A percentile compares a stretch with the other conserved stretches of the same genome.
Evolutionary conservation across 2,329 filamentous ascomycete species (phyloP).

Genomic region (Orbilia javanica): DNA sequence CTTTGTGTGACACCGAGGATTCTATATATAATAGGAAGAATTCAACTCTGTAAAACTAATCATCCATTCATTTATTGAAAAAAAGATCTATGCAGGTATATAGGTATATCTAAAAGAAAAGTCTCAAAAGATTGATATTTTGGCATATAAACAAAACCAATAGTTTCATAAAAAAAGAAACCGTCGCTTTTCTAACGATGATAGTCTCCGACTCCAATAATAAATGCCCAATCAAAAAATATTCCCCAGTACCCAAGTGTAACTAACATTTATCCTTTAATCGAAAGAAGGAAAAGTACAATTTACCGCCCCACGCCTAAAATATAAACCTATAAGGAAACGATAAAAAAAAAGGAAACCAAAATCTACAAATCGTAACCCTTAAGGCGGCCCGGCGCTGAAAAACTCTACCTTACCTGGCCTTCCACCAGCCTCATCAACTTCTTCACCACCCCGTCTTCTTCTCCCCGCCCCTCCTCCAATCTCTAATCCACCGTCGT

Average conservation of each 20-base stretch:
- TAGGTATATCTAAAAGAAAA: no score
- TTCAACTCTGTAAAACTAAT: no score
- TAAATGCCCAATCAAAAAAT: slow-evolving; percentile 16
- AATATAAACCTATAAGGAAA: background rate
- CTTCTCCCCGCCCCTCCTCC: slow-evolving; percentile 13
- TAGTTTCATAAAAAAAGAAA: no score
- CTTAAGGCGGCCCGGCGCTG: slow-evolving; percentile 33
- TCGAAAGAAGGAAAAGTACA: slow-evolving; percentile 14
- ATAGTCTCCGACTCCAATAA: slow-evolving; percentile 19
- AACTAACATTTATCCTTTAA: background rate
- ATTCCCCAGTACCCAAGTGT: background rate
- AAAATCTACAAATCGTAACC: background rate
- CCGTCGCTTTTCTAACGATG: background rate
- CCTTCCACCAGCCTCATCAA: slow-evolving; percentile 26
- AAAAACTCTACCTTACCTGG: slow-evolving; percentile 51
- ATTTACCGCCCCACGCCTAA: slow-evolving; percentile 21
- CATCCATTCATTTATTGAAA: no score
- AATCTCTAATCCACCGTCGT: slow-evolving; percentile 49
- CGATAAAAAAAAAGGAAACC: no score
- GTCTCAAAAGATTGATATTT: no score
- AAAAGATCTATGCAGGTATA: no score
- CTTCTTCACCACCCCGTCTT: background rate
- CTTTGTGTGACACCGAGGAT: no score
- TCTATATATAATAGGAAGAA: no score
- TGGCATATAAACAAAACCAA: background rate